Base-by-base conservation (phyloP, 2,329 filamentous ascomycete species). In the Colletotrichum abscissum region DNA sequence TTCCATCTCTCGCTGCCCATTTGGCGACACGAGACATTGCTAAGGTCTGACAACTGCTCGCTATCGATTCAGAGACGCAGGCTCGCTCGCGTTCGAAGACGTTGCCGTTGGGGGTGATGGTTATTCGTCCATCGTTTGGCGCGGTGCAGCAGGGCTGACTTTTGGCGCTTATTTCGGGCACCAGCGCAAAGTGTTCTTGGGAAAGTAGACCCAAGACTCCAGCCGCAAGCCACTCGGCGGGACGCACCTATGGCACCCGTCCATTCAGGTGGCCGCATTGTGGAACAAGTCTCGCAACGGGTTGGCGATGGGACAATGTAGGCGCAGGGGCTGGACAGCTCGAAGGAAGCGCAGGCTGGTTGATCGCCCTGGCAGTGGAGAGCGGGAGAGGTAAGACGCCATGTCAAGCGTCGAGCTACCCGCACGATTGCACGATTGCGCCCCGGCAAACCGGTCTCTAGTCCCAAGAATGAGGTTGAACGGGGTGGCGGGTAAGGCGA, bases 391-490 rank as follows among this genome's bases (percentile, higher is more conserved):
- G 35, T 35, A 30, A 46, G 33, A 42, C 49, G 54, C 54, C n/a
- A 55, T 22, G 60, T 54, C 46, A 54, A 63, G 60, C 28, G 12
- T 63, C 22, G 42, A 52, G 22, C 56, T 57, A 28, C 42, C 35
- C 38, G 70, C 56, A 57, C 22, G 46, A 69, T 65, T 63, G 70
- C 56, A 57, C 22, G 46, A 69, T 65, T 63, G 46, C 63, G 70
- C 63, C 60, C 70, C 70, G 56, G 56, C 26, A 62, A 60, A 38
- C 66, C 46, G 66, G 70, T 64, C 22, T 30, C 38, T 26, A 59
- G 70, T 30, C 55, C 59, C 46, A 26, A 35, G n/a, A 38, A 38
- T 54, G 33, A 63, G 26, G 66, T 56, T 59, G 60, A 59, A 65
- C 30, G 70, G 70, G 56, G 49, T 33, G 49, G 49, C 67, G 54